Base-by-base conservation (phyloP, 2,329 filamentous ascomycete genomes). In the Hortaea werneckii region DNA sequence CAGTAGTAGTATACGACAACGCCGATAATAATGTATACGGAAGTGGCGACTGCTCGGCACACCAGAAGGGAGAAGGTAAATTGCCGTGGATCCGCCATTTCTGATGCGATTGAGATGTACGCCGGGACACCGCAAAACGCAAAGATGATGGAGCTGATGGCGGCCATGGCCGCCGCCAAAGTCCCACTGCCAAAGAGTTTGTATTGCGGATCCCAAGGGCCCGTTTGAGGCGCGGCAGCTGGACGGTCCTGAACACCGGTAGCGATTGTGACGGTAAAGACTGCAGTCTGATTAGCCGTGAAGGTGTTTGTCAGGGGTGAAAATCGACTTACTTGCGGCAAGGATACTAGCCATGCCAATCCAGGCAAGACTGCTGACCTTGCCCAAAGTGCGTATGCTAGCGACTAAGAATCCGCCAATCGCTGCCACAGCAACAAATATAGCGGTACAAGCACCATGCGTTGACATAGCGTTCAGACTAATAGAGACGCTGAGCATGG, bases 91-190 rank as follows among this genome's bases (percentile, higher is more conserved):
- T 78, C 68, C 56, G 75, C 73, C 60, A 86, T 70, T 61, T 85
- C 82, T 37, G 74, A 72, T 56, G 82, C 78, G 58, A 85, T 75
- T 50, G 71, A 73, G 62, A 83, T 81, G 68, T 82, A 84, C 43
- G 78, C 78, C 11, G 79, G 76, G 57, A 83, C 79, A 30, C 79
- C 79, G 29, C 50, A 57, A 49, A 52, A 87, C 46, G 83, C 82
- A 49, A 87, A 79, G 49, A 84, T 72, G 44, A 87, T 86, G 66
- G 85, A 85, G 57, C 70, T 73, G 39, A 83, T 72, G 12, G 78
- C 74, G 9, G 78, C 69, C 56, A 82, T 79, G 26, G 67, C 78
- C 39, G 75, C 40, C 11, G 48, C 44, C 6, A 83, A 47, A 29
- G 42, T 50, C n/a, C 9, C 9, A n/a, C 4, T 35, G 8, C 9